These are phyloP conservation scores for Ophiostoma perfectum DNA, from an alignment of 2,329 filamentous ascomycete genomes.

Conservation along the genomic window DNA sequence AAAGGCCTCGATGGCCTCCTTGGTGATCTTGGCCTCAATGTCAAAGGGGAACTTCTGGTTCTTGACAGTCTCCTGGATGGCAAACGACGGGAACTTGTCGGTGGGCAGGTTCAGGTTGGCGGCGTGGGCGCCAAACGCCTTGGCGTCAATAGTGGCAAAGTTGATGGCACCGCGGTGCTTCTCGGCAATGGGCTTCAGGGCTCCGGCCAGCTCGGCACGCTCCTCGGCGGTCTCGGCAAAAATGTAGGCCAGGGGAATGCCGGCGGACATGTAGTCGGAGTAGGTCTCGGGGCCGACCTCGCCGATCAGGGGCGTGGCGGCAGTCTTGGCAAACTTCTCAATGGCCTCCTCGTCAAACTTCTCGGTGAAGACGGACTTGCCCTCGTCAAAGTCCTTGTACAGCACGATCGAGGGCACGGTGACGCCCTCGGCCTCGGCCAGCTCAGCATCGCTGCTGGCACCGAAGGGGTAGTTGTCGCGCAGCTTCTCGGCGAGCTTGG, in stretches of 20 bases:
- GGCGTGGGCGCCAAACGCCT: constrained; percentile 88
- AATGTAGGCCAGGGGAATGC: constrained; percentile 92
- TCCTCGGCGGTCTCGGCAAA: constrained; percentile 91
- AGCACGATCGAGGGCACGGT: constrained; percentile 81
- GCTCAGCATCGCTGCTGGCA: constrained; percentile 70
- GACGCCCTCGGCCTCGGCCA: constrained; percentile 87
- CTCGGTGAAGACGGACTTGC: constrained; percentile 77
- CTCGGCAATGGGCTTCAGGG: constrained; percentile 80
- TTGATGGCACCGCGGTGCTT: constrained; percentile 92
- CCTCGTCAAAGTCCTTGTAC: constrained; percentile 97
- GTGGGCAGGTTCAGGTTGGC: constrained; percentile 95
- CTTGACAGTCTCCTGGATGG: constrained; percentile 91
- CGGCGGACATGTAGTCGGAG: constrained; percentile 85
- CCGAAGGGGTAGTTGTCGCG: constrained; percentile 93
- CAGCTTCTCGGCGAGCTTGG: constrained; percentile 63
- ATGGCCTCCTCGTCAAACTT: constrained; percentile 79
- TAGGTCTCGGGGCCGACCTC: constrained; percentile 98
- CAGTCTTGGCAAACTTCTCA: constrained; percentile 73
- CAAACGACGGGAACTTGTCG: constrained; percentile 93
- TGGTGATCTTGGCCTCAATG: constrained; percentile 71
- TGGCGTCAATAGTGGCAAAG: constrained; percentile 96
- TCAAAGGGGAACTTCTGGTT: constrained; percentile 97
- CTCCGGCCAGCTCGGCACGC: constrained; percentile 69
- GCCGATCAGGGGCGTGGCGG: constrained; percentile 84
- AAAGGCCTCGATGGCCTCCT: constrained; percentile 68